Conservation (phyloP, 2,329 filamentous ascomycete species). For the Diplodia intermedia region DNA sequence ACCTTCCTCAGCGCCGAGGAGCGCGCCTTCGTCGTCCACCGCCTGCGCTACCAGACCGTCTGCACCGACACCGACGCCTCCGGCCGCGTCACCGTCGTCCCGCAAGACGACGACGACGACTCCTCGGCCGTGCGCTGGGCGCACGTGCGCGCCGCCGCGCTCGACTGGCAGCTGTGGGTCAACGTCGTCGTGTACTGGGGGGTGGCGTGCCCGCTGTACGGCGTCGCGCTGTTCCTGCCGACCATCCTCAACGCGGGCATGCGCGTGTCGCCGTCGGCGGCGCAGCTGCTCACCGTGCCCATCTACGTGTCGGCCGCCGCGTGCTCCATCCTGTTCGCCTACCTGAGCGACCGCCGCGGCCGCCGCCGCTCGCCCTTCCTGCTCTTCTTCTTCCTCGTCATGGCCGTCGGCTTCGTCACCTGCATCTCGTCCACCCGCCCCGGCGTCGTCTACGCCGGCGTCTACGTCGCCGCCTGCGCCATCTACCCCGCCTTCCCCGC, state of each 20-base stretch:
- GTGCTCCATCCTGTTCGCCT: slow-evolving; percentile 38
- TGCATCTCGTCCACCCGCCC: slow-evolving; percentile 48
- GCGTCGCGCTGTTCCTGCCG: slow-evolving; percentile 43
- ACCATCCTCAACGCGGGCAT: slow-evolving; percentile 37
- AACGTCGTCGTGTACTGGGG: slow-evolving; percentile 23
- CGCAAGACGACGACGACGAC: not conserved
- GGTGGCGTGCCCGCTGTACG: slow-evolving; percentile 42
- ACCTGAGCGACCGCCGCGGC: slow-evolving; percentile 39
- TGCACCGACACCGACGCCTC: not conserved
- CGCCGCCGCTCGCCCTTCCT: slow-evolving; percentile 42
- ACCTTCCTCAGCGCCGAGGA: slow-evolving; percentile 40
- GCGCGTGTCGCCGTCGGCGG: slow-evolving; percentile 40
- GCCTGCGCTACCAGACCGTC: slow-evolving; percentile 30
- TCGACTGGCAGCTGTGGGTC: slow-evolving; percentile 23
- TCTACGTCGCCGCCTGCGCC: slow-evolving; percentile 36
- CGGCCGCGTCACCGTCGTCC: slow-evolving; percentile 31
- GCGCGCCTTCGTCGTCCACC: slow-evolving; percentile 39
- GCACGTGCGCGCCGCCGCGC: slow-evolving; percentile 12
- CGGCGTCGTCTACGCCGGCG: slow-evolving; percentile 50
- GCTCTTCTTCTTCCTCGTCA: slow-evolving; percentile 43
- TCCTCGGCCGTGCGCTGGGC: slow-evolving; percentile 1
- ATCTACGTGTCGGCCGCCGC: slow-evolving; percentile 40
- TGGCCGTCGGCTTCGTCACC: slow-evolving; percentile 54
- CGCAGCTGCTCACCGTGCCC: slow-evolving; percentile 42
- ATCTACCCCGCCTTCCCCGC: slow-evolving; percentile 46